Base-by-base conservation (phyloP, 768 basidiomycete species). In the Boletus subcaerulescens region DNA sequence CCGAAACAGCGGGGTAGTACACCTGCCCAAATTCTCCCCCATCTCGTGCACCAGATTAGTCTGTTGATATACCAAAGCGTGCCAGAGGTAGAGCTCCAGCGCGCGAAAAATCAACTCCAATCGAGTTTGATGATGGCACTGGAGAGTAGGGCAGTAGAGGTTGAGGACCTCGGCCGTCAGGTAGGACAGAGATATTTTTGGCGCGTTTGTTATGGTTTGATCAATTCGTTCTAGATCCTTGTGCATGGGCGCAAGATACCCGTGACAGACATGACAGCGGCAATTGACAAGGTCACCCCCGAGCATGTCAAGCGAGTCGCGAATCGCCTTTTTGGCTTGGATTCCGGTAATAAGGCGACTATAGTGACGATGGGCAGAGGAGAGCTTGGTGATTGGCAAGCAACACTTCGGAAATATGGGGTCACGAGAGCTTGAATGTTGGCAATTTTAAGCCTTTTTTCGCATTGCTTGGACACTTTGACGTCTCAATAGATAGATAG, bases 71-170 rank as follows among this genome's bases (percentile, higher is more conserved):
- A 92, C 70, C 78, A 82, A 13, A 76, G 79, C 14, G 79, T 89
- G 18, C 84, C 86, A 5, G 73, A 78, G 43, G 70, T 65, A 13
- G 96, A 98, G 70, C 80, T 98, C 33, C 76, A 76, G 53, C 79
- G 96, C 54, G 95, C 96, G 38, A 94, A 94, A 77, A 98, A 98
- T 66, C 95, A 98, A 77, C 83, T 98, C 58, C 93, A 93, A 71
- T 89, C 87, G 22, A 88, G 85, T 46, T 73, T 98, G 58, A 90
- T 93, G 77, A 98, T 98, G 96, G 91, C 93, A 3, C 73, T 98
- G 43, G 94, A 97, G 73, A 93, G 90, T 64, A 76, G 89, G 32
- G 80, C 89, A 14, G 81, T 93, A 5, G 88, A 87, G 64, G 91
- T 94, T 10, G 91, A 93, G 66, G 91, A 97, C 70, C 79, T 97